These are phyloP conservation scores for Chlorencoelia australis DNA, from an alignment of 2,329 filamentous ascomycete genomes.

Conservation along the genomic window DNA sequence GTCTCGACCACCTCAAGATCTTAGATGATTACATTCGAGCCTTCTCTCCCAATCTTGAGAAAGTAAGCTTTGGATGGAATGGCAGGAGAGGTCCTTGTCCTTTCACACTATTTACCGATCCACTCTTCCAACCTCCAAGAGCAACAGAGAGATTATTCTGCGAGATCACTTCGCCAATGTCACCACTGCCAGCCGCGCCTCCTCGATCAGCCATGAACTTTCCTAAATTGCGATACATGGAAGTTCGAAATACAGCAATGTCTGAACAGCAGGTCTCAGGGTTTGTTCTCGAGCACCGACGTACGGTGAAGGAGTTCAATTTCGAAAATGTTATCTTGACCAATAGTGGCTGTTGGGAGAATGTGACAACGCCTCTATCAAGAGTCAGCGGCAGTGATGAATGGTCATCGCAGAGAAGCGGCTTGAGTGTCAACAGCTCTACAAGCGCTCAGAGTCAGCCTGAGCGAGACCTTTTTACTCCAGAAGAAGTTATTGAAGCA, in stretches of 20 bases:
- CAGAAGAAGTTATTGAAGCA: too few species aligned
- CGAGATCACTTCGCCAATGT: constrained; percentile 56
- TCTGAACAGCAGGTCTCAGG: constrained; percentile 59
- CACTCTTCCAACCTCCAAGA: constrained; percentile 51
- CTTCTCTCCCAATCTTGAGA: constrained; percentile 56
- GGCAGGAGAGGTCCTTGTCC: constrained; percentile 65
- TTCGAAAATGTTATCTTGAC: constrained; percentile 67
- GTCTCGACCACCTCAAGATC: constrained; percentile 63
- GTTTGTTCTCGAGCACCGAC: constrained; percentile 57
- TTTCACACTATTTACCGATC: constrained; percentile 52
- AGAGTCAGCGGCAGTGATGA: constrained; percentile 32
- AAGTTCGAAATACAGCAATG: constrained; percentile 63
- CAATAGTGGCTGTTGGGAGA: constrained; percentile 65
- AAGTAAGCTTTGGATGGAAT: constrained; percentile 69
- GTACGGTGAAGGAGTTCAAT: constrained; percentile 64
- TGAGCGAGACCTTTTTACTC: too few species aligned
- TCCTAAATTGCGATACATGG: constrained; percentile 55
- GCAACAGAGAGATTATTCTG: constrained; percentile 49
- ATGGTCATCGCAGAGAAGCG: constrained; percentile 29
- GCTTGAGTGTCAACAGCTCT: constrained; percentile 19
- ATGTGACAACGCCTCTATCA: constrained; percentile 61
- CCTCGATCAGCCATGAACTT: constrained; percentile 51
- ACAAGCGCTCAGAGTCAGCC: constrained; percentile 16
- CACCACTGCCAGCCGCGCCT: constrained; percentile 44
- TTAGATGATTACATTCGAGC: constrained; percentile 70